Percentiles rank a stretch among this genome's conserved stretches.
Conservation (phyloP, 345 rosid genomes). For the Salix purpurea region DNA sequence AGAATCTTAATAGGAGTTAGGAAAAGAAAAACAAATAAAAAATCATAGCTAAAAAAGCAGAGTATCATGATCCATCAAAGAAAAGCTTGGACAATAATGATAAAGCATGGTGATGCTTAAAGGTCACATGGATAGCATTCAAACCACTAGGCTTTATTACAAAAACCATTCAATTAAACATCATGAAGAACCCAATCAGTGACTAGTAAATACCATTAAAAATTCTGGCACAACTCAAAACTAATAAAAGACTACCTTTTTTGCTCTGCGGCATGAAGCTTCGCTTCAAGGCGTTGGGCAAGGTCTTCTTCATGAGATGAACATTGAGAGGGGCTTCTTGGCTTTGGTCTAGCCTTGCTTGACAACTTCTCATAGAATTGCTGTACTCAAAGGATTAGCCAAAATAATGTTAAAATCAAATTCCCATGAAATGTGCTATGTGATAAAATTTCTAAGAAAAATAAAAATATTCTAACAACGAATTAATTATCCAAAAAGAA, state of each 20-base stretch:
- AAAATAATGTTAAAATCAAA: background rate
- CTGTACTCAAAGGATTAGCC: slow-evolving; percentile 29
- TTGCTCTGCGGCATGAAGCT: slow-evolving; percentile 88
- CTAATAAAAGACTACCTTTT: slow-evolving; percentile 52
- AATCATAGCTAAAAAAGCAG: background rate
- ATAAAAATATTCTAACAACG: background rate
- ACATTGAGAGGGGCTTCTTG: slow-evolving; percentile 65
- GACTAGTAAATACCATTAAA: background rate
- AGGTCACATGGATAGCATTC: background rate
- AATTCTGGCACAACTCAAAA: background rate
- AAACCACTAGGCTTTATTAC: too few species aligned
- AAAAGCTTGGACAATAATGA: background rate
- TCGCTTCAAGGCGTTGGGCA: slow-evolving; percentile 94
- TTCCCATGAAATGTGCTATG: background rate
- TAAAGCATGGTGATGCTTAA: background rate
- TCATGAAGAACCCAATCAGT: background rate
- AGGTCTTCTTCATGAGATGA: slow-evolving; percentile 77
- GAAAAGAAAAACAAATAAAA: background rate
- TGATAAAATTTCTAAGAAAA: too few species aligned
- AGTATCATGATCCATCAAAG: background rate
- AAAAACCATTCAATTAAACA: background rate
- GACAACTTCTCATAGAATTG: slow-evolving; percentile 83
- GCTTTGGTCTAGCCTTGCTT: slow-evolving; percentile 83
- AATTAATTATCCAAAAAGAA: too few species aligned
- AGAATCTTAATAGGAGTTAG: background rate